Conservation (phyloP, 257 asterid species). For the Solanum chilense region DNA sequence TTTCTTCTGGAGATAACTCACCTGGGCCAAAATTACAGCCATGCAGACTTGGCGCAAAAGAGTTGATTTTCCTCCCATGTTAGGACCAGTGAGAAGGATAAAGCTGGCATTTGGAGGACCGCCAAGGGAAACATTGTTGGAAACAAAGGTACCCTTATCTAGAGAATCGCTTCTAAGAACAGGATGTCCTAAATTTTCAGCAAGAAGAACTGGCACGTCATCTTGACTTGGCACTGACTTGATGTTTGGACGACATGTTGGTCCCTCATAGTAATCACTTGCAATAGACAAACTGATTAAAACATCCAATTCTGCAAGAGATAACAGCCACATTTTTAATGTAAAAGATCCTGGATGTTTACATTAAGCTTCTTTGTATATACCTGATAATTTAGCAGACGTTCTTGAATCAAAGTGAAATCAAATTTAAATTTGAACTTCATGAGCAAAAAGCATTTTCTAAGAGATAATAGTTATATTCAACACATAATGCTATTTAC, state of each 20-base stretch:
- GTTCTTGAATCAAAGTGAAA: not conserved
- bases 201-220: slow-evolving; percentile 52
- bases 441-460: not conserved
- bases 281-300: slow-evolving; percentile 86
- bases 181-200: slow-evolving; percentile 86
- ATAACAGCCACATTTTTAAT: slow-evolving; percentile 4
- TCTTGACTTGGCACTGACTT: slow-evolving; percentile 22
- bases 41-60: slow-evolving; percentile 92
- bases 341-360: not conserved
- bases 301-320: slow-evolving; percentile 84
- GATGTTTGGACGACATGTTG: slow-evolving; percentile 65
- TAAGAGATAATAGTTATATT: not conserved
- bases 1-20: slow-evolving; percentile 5
- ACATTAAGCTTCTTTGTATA: not conserved
- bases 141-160: slow-evolving; percentile 73
- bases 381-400: not conserved
- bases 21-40: slow-evolving; percentile 96
- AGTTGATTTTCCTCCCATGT: slow-evolving; percentile 99
- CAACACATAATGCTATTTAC: not conserved
- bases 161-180: slow-evolving; percentile 66
- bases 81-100: slow-evolving; percentile 93
- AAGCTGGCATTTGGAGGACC: slow-evolving; percentile 62
- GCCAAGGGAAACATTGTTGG: slow-evolving; percentile 76
- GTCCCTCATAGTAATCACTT: slow-evolving; percentile 75
- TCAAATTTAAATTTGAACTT: not conserved